Conservation (phyloP, 768 basidiomycete genomes). For the Termitomyces sp. region DNA sequence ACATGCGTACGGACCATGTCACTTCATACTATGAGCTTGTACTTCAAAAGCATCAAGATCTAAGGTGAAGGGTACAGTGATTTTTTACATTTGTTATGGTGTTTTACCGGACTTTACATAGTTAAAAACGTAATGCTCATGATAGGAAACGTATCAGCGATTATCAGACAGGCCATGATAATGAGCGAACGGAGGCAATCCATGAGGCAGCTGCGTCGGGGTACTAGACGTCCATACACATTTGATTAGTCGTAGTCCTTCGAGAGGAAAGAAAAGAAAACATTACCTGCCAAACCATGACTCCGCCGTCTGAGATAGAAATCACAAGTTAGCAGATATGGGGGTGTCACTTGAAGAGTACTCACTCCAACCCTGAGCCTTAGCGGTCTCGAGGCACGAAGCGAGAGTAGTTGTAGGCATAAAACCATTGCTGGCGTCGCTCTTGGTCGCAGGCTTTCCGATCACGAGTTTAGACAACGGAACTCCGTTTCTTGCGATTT, state of each 20-base stretch:
- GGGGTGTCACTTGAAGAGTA: slow-evolving; percentile 4
- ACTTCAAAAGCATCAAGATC: not conserved
- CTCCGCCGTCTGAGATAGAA: slow-evolving; percentile 24
- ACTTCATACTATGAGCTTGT: not conserved
- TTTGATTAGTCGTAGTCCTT: not conserved
- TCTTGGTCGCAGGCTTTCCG: slow-evolving; percentile 57
- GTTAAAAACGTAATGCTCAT: not conserved
- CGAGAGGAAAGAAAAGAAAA: not conserved
- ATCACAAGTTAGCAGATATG: not conserved
- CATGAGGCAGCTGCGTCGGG: slow-evolving; percentile 26
- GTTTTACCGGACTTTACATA: not conserved
- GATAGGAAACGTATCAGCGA: not conserved
- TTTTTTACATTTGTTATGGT: not conserved
- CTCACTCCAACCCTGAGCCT: slow-evolving; percentile 64
- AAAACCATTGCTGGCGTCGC: slow-evolving; percentile 57
- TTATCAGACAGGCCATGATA: slow-evolving; percentile 26
- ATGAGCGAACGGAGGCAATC: slow-evolving; percentile 26
- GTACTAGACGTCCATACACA: slow-evolving; percentile 16
- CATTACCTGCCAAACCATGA: slow-evolving; percentile 34
- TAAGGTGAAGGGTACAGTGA: not conserved
- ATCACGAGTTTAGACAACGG: slow-evolving; percentile 63
- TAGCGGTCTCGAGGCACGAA: slow-evolving; percentile 55
- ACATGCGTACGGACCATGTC: not conserved
- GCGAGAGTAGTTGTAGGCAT: slow-evolving; percentile 54
- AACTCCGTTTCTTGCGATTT: slow-evolving; percentile 56